These are phyloP conservation scores for Albophoma yamanashiensis DNA, from an alignment of 2,329 filamentous ascomycete genomes.

Conservation along the genomic window DNA sequence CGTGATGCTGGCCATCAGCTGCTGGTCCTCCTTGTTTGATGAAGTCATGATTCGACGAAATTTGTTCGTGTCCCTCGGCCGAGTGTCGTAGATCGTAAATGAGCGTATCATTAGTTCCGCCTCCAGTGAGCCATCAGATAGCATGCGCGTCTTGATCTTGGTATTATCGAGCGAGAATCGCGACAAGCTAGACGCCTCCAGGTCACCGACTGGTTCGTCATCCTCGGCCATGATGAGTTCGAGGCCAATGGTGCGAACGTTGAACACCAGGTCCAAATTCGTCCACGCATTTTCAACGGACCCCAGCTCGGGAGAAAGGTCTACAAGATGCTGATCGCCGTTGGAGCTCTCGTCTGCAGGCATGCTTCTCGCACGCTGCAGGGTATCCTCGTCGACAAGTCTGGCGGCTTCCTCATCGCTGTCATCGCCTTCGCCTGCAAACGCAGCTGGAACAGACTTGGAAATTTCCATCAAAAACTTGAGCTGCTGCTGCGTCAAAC, in stretches of 20 bases:
- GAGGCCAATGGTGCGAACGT: conserved; percentile 75
- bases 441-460: conserved; percentile 77
- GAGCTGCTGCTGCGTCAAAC: conserved; percentile 81
- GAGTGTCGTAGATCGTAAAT: conserved; percentile 88
- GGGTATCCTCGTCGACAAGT: conserved; percentile 53
- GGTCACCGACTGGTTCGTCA: conserved; percentile 64
- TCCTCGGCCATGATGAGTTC: conserved; percentile 74
- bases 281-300: conserved; percentile 69
- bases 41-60: conserved; percentile 98
- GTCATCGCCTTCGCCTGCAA: conserved; percentile 57
- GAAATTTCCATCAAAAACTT: conserved; percentile 84
- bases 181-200: conserved; percentile 74
- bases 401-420: conserved; percentile 64
- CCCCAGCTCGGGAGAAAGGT: conserved; percentile 61
- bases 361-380: conserved; percentile 35
- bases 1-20: conserved; percentile 95
- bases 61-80: conserved; percentile 83
- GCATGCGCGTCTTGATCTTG: conserved; percentile 81
- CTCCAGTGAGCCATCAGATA: conserved; percentile 84
- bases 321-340: conserved; percentile 32
- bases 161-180: conserved; percentile 93
- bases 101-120: conserved; percentile 88
- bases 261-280: conserved; percentile 85
- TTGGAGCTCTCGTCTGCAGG: conserved; percentile 18
- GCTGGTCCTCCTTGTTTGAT: conserved; percentile 88